Percentiles rank a stretch among this genome's conserved stretches.
Evolutionary conservation across 225 moss, liverwort and hornwort genomes (phyloP).

Genomic region (Sphagnum contortum): DNA sequence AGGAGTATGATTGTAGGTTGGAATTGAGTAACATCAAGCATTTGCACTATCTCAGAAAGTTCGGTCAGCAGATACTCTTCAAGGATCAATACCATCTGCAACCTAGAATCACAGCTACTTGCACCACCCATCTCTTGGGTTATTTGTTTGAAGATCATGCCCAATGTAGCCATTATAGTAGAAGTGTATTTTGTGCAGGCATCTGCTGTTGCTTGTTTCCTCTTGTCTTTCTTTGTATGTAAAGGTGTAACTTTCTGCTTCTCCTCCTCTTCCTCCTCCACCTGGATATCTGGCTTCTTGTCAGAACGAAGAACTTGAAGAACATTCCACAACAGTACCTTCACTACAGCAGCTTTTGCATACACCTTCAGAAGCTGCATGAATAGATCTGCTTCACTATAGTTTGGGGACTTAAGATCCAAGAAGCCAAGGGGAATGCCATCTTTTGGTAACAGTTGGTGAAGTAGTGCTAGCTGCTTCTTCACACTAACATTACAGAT

Average conservation of each 20-base stretch:
- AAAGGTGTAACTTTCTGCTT: too few relatives aligned
- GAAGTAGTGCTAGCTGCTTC: constrained; percentile 32
- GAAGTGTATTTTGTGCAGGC: constrained; percentile 35
- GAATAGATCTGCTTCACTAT: constrained; percentile 27
- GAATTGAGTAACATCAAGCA: constrained; percentile 22
- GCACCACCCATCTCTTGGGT: background rate
- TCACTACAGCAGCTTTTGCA: constrained; percentile 27
- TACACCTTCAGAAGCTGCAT: constrained; percentile 18
- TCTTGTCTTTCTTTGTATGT: background rate
- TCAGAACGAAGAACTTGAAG: too few relatives aligned
- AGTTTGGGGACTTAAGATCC: constrained; percentile 19
- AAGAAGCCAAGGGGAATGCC: constrained; percentile 23
- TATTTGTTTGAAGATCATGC: constrained; percentile 30
- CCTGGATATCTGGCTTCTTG: too few relatives aligned
- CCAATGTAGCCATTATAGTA: constrained; percentile 44
- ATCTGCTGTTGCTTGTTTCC: constrained; percentile 7
- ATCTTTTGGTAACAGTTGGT: constrained; percentile 44
- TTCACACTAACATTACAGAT: constrained; percentile 38
- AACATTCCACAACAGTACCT: constrained; percentile 11
- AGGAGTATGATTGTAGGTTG: constrained; percentile 35
- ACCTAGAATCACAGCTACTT: too few relatives aligned
- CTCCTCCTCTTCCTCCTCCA: too few relatives aligned
- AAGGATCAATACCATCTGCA: constrained; percentile 11
- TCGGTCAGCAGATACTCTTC: constrained; percentile 45
- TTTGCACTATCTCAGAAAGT: constrained; percentile 39